Evolutionary conservation across 2,329 filamentous ascomycete species (phyloP).

Genomic region (Botrytis cinerea): DNA sequence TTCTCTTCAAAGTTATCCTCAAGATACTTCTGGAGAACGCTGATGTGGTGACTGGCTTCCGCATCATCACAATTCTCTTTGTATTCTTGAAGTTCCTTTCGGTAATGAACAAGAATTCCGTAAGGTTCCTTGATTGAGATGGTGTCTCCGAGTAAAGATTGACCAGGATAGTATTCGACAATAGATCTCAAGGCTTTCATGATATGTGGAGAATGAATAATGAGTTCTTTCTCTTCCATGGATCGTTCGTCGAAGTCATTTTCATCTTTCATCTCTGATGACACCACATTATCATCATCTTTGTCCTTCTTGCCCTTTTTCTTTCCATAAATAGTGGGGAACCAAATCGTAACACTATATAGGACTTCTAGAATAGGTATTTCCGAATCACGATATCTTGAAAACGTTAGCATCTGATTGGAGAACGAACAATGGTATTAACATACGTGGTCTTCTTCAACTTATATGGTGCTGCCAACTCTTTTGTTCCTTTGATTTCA

Average conservation of each 20-base stretch:
- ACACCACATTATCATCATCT: slow-evolving; percentile 15
- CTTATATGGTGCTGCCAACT: slow-evolving; percentile 32
- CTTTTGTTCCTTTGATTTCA: slow-evolving; percentile 33
- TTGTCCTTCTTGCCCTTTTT: slow-evolving; percentile 29
- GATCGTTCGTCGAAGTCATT: slow-evolving; percentile 33
- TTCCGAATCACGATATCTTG: slow-evolving; percentile 30
- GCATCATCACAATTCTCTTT: slow-evolving; percentile 31
- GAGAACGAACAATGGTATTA: no score
- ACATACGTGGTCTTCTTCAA: slow-evolving; percentile 31
- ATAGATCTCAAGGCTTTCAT: slow-evolving; percentile 34
- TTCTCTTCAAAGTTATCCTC: slow-evolving; percentile 33
- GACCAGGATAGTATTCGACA: slow-evolving; percentile 34
- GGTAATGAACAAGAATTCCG: slow-evolving; percentile 42
- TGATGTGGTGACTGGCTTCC: slow-evolving; percentile 31
- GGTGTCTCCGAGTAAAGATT: slow-evolving; percentile 31
- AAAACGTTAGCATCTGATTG: slow-evolving; percentile 2
- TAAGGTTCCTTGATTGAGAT: slow-evolving; percentile 42
- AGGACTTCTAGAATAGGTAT: slow-evolving; percentile 33
- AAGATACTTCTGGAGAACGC: slow-evolving; percentile 32
- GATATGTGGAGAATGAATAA: slow-evolving; percentile 33
- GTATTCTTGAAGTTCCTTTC: slow-evolving; percentile 33
- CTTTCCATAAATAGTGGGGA: slow-evolving; percentile 32
- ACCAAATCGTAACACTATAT: slow-evolving; percentile 34
- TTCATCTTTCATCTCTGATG: slow-evolving; percentile 12
- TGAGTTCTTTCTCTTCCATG: slow-evolving; percentile 35